Evolutionary conservation across 306 rosid genomes (phyloP), one percentile per base, ranked within the genome.

Genomic region (Carpinus viminea): DNA sequence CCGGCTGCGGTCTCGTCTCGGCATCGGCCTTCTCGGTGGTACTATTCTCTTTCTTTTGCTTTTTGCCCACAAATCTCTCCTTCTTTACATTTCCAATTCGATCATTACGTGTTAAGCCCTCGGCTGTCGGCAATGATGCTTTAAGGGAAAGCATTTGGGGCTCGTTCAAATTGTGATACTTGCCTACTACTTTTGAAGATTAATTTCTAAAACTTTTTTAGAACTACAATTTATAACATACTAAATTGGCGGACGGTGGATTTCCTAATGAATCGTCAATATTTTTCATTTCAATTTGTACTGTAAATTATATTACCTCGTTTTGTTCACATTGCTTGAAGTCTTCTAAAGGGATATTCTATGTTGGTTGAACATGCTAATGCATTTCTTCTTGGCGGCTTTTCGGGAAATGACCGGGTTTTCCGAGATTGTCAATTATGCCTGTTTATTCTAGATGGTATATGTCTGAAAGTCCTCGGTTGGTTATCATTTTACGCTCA

Each of bases 1-100:
- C 85, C 13, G 97, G 98, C 47, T 92, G 97, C 57, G 98, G 97
- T 43, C 4, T 92, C n/a, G 97, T 60, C 72, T 94, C 76, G 97
- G 97, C 78, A 7, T 88, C 77, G 98, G 98, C 80, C 87, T 94
- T 71, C 86, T 94, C 66, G 98, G 97, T 72, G 97, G 97, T 92
- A 66, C n/a, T 17, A 18, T 8, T 8, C 12, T 73, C 47, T 34
- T 51, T 53, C 15, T 21, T 36, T 61, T 16, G 45, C 1, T 4
- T 71, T 57, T 75, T n/a, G 17, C 3, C 21, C 43, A 8, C 15
- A 7, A 12, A 0, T 38, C 5, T 12, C 68, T 43, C 7, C 5
- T 41, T 41, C 20, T 48, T 12, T 2, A 12, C 52, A 48, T 48
- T 48, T 48, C 3, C 52, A 48, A 48, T 48, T 48, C 52, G 3